A percentile compares a stretch with the other conserved stretches of the same genome.
Evolutionary conservation across 768 basidiomycete genomes (phyloP).

Genomic region (Mycena latifolia): DNA sequence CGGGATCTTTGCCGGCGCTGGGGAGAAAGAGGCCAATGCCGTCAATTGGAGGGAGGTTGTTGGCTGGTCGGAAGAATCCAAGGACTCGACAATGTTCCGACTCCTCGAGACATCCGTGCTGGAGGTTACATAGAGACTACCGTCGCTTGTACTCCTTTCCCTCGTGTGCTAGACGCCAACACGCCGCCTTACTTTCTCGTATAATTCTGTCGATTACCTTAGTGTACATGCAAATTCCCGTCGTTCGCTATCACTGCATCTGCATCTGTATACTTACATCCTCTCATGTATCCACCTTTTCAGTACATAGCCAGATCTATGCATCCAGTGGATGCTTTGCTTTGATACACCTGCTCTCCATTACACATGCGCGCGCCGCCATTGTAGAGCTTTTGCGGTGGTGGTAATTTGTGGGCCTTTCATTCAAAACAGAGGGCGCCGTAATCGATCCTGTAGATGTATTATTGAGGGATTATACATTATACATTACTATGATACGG

Average conservation of each 20-base stretch:
- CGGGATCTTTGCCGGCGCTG: slow-evolving; percentile 78
- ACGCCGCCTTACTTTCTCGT: slow-evolving; percentile 14
- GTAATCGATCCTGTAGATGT: no score
- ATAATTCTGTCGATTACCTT: slow-evolving; percentile 24
- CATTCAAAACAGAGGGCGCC: no score
- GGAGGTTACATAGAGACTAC: slow-evolving; percentile 53
- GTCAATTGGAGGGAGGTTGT: slow-evolving; percentile 87
- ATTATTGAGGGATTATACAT: no score
- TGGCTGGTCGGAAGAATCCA: slow-evolving; percentile 85
- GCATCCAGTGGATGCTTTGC: slow-evolving; percentile 3
- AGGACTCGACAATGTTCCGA: slow-evolving; percentile 80
- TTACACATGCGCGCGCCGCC: no score
- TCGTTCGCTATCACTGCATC: slow-evolving; percentile 25
- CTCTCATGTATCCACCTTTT: slow-evolving; percentile 25
- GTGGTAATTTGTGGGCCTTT: no score
- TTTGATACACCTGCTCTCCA: slow-evolving; percentile 2
- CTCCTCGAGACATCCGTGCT: slow-evolving; percentile 85
- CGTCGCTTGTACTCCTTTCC: neutral
- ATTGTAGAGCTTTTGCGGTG: no score
- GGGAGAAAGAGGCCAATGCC: slow-evolving; percentile 88
- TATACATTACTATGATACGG: no score
- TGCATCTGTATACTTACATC: slow-evolving; percentile 34
- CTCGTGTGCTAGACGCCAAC: slow-evolving; percentile 16
- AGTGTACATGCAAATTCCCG: slow-evolving; percentile 28
- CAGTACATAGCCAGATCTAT: slow-evolving; percentile 14